These are phyloP conservation scores for Metschnikowia anglica DNA, from an alignment of 805 yeast species.

Conservation along the genomic window DNA sequence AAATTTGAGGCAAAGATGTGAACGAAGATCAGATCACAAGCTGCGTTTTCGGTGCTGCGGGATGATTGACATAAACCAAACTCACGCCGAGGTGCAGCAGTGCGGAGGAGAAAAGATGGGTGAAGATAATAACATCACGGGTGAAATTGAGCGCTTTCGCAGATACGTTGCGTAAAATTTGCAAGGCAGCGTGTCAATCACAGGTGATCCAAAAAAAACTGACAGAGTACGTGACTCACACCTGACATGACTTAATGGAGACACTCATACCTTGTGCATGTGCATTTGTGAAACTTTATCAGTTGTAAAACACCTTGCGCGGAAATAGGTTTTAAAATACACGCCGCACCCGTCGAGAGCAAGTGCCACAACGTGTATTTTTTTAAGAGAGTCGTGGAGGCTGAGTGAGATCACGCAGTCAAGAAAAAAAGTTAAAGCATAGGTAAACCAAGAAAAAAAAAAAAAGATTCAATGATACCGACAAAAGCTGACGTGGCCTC, in stretches of 20 bases:
- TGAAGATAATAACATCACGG: neutral
- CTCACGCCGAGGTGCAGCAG: conserved; percentile 7
- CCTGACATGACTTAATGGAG: neutral
- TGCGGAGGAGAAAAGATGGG: neutral
- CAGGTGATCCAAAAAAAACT: too few species aligned
- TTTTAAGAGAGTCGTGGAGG: neutral
- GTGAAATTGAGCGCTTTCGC: conserved; percentile 1
- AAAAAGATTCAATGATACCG: too few species aligned
- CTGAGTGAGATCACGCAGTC: neutral
- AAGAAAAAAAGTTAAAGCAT: neutral
- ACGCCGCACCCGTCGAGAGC: neutral
- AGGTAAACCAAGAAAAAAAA: too few species aligned
- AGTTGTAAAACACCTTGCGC: too few species aligned
- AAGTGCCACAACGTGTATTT: too few species aligned
- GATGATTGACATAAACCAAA: neutral
- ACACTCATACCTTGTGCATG: neutral
- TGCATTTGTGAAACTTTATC: neutral
- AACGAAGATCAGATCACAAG: conserved; percentile 1
- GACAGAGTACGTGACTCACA: conserved; percentile 1
- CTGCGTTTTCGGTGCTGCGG: conserved; percentile 6
- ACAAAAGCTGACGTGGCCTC: too few species aligned
- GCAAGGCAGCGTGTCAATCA: too few species aligned
- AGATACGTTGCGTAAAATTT: neutral
- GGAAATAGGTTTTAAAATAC: neutral
- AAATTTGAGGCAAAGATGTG: neutral